Evolutionary conservation across 331 rosid species (phyloP), one percentile per base, ranked within the genome.

Genomic region (Pyrus hybrid): DNA sequence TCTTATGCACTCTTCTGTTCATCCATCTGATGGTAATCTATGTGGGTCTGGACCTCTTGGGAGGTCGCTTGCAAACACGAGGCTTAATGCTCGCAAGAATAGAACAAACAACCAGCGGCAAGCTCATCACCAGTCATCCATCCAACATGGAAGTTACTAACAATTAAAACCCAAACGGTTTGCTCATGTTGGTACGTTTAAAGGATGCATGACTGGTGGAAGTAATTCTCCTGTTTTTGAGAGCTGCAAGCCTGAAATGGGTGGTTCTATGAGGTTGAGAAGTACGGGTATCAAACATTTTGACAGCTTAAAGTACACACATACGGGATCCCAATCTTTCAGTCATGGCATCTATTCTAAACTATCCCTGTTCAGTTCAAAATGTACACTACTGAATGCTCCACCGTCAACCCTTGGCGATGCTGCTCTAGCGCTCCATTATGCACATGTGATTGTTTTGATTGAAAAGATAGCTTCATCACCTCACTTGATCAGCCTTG

Each of bases 201-300:
- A 78, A 75, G 91, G 87, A 73, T 89, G 92, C 86, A 85, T 86
- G 87, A 75, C 78, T 5, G 75, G 73, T 22, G 88, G 83, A 79
- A 79, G 70, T 58, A 84, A 68, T 54, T 88, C 95, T 58, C 93
- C 90, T 54, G 58, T 88, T 68, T 61, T 80, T 14, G 76, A 79
- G 68, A 83, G 71, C 75, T 83, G 80, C 74, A 74, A 80, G 85
- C 86, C 85, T 63, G 74, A 81, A 22, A 81, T 82, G 20, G 90
- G 91, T n/a, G 83, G 93, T 64, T 88, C 98, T 25, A 86, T 90
- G 95, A 85, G 96, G 83, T 75, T 90, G 77, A 72, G 70, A 58
- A 74, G 80, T 75, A 67, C 78, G 60, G 79, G 62, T 28, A 14
- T 58, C 49, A 83, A 83, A 71, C 62, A 73, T 35, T 26, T 71